phyloP scores from a whole-genome alignment of 441 rosid species.

The Gossypium gossypioides region DNA sequence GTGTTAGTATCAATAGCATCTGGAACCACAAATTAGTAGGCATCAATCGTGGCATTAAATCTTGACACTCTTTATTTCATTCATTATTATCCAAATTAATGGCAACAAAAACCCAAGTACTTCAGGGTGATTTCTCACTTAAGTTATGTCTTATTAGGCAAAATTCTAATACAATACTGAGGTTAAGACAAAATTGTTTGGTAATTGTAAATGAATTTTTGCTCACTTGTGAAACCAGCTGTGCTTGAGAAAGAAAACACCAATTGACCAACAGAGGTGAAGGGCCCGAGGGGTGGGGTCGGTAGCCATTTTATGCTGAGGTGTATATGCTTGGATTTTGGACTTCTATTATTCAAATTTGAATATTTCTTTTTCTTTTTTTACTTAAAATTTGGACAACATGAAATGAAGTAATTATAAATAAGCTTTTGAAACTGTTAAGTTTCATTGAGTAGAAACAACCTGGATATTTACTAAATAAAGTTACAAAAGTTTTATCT shows the following conservation, averaged over 20 bases:
- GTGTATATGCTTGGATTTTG: neutral
- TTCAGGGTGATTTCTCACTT: neutral
- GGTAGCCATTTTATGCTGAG: conserved; percentile 1
- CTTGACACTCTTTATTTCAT: no score
- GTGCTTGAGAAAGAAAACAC: neutral
- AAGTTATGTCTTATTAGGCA: neutral
- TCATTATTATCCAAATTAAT: no score
- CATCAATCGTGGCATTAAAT: no score
- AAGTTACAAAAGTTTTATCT: no score
- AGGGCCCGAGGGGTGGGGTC: neutral
- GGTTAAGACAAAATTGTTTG: neutral
- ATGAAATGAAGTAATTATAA: neutral
- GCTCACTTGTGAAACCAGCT: neutral
- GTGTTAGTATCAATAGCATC: no score
- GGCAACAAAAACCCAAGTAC: neutral
- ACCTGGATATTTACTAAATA: no score
- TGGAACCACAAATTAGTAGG: no score
- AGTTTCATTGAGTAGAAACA: no score
- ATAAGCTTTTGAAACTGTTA: neutral
- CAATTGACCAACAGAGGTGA: neutral
- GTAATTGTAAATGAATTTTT: neutral
- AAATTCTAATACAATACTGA: neutral
- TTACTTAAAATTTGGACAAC: neutral
- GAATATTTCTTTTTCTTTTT: neutral
- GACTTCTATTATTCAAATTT: neutral